A percentile compares a stretch with the other conserved stretches of the same genome.
Evolutionary conservation across 768 basidiomycete species (phyloP).

Genomic region (Chalciporus piperatus): DNA sequence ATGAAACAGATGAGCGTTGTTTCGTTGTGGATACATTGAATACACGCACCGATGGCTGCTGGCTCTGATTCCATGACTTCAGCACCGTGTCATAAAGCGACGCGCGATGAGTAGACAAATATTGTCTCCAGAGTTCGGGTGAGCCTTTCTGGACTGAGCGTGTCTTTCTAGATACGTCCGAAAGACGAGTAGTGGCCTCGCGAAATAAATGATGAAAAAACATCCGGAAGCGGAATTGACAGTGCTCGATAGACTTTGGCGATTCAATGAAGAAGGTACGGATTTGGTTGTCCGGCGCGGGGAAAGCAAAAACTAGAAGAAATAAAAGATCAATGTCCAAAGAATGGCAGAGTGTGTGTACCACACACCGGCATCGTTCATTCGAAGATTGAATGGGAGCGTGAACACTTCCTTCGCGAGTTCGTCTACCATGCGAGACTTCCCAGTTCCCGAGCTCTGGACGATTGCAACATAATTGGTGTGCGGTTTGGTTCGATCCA

Average conservation of each 20-base stretch:
- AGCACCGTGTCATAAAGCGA: not conserved
- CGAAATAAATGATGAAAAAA: not conserved
- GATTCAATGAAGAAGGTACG: not conserved
- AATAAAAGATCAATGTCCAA: not conserved
- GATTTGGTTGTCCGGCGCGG: not conserved
- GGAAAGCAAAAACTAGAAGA: not conserved
- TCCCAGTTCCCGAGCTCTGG: slow-evolving; percentile 4
- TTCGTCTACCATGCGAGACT: slow-evolving; percentile 9
- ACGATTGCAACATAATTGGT: not conserved
- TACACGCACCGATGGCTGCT: not conserved
- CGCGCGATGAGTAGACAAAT: not conserved
- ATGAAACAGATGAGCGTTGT: too few relatives aligned
- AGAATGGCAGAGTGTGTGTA: not conserved
- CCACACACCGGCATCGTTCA: not conserved
- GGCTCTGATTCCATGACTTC: not conserved
- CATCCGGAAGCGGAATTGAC: not conserved
- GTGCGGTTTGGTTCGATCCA: not conserved
- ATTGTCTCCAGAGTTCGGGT: too few relatives aligned
- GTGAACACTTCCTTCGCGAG: slow-evolving; percentile 7
- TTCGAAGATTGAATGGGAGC: slow-evolving; percentile 4
- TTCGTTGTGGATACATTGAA: not conserved
- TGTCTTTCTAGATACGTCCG: too few relatives aligned
- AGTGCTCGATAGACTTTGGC: not conserved
- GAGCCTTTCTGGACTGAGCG: not conserved
- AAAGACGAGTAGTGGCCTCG: not conserved